Conservation (phyloP, 768 basidiomycete genomes). For the Lentinula guzmanii region DNA sequence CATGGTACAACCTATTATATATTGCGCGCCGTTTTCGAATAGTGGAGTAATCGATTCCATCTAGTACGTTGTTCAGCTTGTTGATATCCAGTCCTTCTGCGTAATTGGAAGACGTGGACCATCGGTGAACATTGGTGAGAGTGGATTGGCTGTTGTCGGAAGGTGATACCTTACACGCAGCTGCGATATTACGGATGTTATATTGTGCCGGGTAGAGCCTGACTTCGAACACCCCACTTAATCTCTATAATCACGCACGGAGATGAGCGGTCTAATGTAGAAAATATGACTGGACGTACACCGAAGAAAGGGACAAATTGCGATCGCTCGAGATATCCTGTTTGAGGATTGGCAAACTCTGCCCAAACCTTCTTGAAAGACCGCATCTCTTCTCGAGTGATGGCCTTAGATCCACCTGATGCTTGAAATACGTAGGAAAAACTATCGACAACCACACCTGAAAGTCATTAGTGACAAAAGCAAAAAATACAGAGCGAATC, state of each 20-base stretch:
- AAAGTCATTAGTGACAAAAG: neutral
- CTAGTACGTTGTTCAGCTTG: constrained; percentile 54
- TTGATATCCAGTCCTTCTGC: constrained; percentile 55
- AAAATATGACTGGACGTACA: constrained; percentile 43
- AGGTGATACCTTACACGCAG: constrained; percentile 35
- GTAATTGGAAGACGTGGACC: constrained; percentile 23
- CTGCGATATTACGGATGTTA: constrained; percentile 54
- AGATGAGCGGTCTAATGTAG: neutral
- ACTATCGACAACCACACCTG: constrained; percentile 89
- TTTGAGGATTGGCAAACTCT: constrained; percentile 71
- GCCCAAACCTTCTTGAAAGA: constrained; percentile 94
- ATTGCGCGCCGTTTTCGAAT: constrained; percentile 63
- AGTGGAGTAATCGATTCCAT: constrained; percentile 55
- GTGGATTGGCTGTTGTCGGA: neutral
- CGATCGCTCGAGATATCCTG: constrained; percentile 67
- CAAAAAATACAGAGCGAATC: constrained; percentile 3
- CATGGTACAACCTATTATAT: constrained; percentile 79
- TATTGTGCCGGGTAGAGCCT: constrained; percentile 74
- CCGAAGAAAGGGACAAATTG: constrained; percentile 76
- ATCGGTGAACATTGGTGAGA: constrained; percentile 18
- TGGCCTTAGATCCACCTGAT: constrained; percentile 71
- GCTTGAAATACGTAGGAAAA: constrained; percentile 95
- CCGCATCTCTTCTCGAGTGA: constrained; percentile 89
- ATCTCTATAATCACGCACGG: constrained; percentile 40
- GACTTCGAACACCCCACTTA: constrained; percentile 85